A percentile compares a stretch with the other conserved stretches of the same genome.
Evolutionary conservation across 139 green algal species (phyloP).

Genomic region (Eudorina sp.): DNA sequence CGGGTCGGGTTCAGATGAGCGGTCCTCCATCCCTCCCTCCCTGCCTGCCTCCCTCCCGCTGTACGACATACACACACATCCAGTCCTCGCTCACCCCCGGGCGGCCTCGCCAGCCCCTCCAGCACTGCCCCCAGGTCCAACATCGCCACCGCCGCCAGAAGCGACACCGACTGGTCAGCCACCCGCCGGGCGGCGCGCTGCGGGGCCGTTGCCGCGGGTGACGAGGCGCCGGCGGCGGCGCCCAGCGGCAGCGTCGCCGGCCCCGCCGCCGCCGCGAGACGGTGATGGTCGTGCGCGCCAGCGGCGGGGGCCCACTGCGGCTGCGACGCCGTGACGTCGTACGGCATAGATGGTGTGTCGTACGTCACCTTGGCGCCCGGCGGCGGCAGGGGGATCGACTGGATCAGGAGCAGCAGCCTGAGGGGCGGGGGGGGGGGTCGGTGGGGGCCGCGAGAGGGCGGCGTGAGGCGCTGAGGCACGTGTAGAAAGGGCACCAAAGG

Average conservation of each 20-base stretch:
- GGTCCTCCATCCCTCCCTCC: no score
- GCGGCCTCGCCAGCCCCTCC: background rate
- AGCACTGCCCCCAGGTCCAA: background rate
- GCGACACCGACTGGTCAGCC: background rate
- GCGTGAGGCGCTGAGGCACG: background rate
- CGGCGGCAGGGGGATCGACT: background rate
- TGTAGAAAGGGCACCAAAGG: background rate
- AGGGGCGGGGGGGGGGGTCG: background rate
- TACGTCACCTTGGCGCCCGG: background rate
- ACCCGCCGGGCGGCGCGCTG: background rate
- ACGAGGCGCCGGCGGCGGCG: background rate
- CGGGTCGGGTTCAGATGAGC: no score
- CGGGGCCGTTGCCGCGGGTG: background rate
- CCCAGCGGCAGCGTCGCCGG: background rate
- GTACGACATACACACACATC: no score
- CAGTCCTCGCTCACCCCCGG: background rate
- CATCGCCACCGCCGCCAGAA: constrained; percentile 22
- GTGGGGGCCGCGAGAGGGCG: background rate
- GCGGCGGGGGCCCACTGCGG: background rate
- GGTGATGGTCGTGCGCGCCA: no score
- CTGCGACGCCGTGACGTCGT: background rate
- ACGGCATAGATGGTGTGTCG: background rate
- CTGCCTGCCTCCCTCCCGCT: no score
- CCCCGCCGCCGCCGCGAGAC: background rate
- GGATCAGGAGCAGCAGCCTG: constrained; percentile 32